These are phyloP conservation scores for Metrosideros polymorpha DNA, from an alignment of 441 rosid species.

Conservation along the genomic window DNA sequence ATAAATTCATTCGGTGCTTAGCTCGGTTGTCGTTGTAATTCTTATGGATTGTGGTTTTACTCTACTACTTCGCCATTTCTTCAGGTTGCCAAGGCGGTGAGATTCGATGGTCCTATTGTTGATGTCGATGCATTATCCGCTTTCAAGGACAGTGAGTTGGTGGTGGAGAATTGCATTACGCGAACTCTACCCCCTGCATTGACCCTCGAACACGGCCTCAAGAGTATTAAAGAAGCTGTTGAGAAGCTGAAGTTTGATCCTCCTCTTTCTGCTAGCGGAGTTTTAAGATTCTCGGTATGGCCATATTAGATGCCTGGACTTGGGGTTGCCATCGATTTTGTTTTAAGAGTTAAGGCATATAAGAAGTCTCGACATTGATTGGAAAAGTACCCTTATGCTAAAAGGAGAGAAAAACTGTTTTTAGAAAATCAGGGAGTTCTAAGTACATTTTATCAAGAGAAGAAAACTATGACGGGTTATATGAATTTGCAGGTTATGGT, in stretches of 20 bases:
- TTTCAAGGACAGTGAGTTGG: conserved; percentile 32
- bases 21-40: neutral
- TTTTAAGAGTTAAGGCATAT: neutral
- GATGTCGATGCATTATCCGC: conserved; percentile 21
- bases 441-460: neutral
- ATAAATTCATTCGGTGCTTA: neutral
- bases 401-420: neutral
- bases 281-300: conserved; percentile 64
- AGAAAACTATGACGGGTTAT: neutral
- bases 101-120: conserved; percentile 52
- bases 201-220: conserved; percentile 60
- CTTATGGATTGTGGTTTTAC: neutral
- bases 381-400: neutral
- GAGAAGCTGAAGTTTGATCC: conserved; percentile 56
- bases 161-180: conserved; percentile 57
- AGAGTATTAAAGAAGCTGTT: conserved; percentile 46
- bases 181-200: conserved; percentile 72
- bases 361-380: neutral
- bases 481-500: conserved; percentile 59
- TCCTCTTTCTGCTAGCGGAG: conserved; percentile 45
- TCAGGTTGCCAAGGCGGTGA: conserved; percentile 37
- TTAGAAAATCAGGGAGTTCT: neutral
- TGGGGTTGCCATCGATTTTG: neutral
- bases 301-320: neutral
- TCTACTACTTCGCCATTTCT: neutral